Base-by-base conservation (phyloP, 2,329 filamentous ascomycete species). In the Eurotiales sp. region DNA sequence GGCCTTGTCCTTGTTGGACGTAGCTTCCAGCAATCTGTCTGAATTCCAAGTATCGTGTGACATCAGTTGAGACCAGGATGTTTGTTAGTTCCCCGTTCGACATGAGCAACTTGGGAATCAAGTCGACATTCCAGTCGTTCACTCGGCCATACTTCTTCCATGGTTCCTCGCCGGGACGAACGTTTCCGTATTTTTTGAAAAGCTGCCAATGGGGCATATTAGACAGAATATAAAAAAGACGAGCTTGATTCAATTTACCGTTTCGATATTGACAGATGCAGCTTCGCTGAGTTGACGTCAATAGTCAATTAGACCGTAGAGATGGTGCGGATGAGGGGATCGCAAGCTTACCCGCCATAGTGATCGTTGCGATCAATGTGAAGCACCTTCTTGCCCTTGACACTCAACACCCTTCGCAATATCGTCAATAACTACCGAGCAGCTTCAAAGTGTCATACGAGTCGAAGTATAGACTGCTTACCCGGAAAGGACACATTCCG, bases 111-210 rank as follows among this genome's bases (percentile, higher is more conserved):
- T 99, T 99, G 61, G 93, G 92, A 44, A 99, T 91, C 56, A 99
- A 82, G 70, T 99, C 95, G 73, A 99, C 95, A 80, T 96, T 97
- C 93, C 93, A 99, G 81, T 97, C 92, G 76, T 96, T 96, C 70
- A 85, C 79, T 55, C 93, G 87, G 64, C 92, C 92, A 72, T 96
- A 97, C 75, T 96, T 91, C 80, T 95, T 92, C 93, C 93, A 97
- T 60, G 92, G 91, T 79, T 96, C 88, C 67, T 90, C 86, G 62
- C 87, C 88, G 56, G 80, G 70, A 54, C 76, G 71, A 69, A 84
- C 88, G 78, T 93, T 93, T 71, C 89, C 88, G 72, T 96, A 95
- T 73, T 91, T 95, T 79, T 93, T 95, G 83, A 95, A 97, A 64
- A 99, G 87, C 90, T 95, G 59, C 25, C 44, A 25, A n/a, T n/a